A percentile compares a stretch with the other conserved stretches of the same genome.
Conservation (phyloP, 164 flowering plant species). For the Tinospora cordifolia region DNA sequence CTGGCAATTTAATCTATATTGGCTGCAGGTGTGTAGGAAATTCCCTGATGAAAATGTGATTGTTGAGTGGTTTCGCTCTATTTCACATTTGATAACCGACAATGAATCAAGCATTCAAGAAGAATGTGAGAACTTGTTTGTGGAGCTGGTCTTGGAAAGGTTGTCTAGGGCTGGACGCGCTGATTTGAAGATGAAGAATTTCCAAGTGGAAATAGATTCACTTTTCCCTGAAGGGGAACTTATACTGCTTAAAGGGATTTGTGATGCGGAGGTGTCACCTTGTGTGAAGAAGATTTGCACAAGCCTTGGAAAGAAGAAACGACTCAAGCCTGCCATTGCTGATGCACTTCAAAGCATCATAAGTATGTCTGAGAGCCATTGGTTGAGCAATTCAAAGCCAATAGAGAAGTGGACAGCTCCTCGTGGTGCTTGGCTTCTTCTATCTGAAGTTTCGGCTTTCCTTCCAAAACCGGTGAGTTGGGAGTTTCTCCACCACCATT, state of each 20-base stretch:
- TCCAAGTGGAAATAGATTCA: slow-evolving; percentile 33
- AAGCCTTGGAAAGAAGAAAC: slow-evolving; percentile 85
- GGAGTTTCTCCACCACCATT: slow-evolving; percentile 90
- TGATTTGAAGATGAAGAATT: slow-evolving; percentile 18
- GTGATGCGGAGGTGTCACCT: slow-evolving; percentile 67
- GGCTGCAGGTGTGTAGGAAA: slow-evolving; percentile 61
- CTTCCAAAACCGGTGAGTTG: slow-evolving; percentile 70
- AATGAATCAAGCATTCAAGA: slow-evolving; percentile 90
- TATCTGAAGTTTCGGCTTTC: slow-evolving; percentile 80
- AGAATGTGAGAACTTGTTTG: slow-evolving; percentile 79
- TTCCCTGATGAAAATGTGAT: slow-evolving; percentile 48
- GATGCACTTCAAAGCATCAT: slow-evolving; percentile 71
- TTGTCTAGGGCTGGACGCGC: slow-evolving; percentile 45
- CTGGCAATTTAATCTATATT: slow-evolving; percentile 2
- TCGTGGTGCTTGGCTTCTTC: slow-evolving; percentile 88
- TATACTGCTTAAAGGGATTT: slow-evolving; percentile 49
- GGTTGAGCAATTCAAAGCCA: slow-evolving; percentile 56
- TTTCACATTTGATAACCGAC: slow-evolving; percentile 75
- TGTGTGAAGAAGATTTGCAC: slow-evolving; percentile 78
- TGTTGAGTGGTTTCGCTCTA: slow-evolving; percentile 83
- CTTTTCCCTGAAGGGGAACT: slow-evolving; percentile 53
- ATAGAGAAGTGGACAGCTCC: slow-evolving; percentile 95
- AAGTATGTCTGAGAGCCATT: slow-evolving; percentile 60
- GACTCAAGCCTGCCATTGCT: slow-evolving; percentile 51
- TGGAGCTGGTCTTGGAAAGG: slow-evolving; percentile 73